Evolutionary conservation across 352 stramenopile species (phyloP).

Genomic region (Pythium chondricola): DNA sequence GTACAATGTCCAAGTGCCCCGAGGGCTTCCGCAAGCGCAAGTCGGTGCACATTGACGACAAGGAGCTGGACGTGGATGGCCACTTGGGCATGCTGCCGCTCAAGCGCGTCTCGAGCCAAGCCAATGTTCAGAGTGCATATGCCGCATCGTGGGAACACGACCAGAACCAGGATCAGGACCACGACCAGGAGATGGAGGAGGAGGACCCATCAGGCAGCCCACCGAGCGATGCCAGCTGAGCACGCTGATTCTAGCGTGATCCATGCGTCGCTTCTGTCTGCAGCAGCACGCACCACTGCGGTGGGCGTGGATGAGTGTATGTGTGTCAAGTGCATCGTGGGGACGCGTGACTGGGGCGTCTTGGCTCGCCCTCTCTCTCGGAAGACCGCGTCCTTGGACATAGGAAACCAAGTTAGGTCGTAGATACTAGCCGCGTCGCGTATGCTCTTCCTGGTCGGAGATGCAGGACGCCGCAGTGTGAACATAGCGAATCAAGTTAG

Average conservation of each 20-base stretch:
- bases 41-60: constrained; percentile 50
- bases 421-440: too few relatives aligned
- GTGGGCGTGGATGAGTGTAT: too few relatives aligned
- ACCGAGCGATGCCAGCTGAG: not conserved
- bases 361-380: too few relatives aligned
- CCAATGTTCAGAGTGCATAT: constrained; percentile 43
- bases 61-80: constrained; percentile 8
- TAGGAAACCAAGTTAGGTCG: too few relatives aligned
- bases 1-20: constrained; percentile 52
- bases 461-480: too few relatives aligned
- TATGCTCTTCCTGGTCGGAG: too few relatives aligned
- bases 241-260: too few relatives aligned
- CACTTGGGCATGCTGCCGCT: constrained; percentile 19
- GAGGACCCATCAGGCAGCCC: constrained; percentile 13
- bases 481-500: too few relatives aligned
- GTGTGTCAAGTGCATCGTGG: too few relatives aligned
- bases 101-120: constrained; percentile 68
- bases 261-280: not conserved
- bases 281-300: too few relatives aligned
- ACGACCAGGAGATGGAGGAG: constrained; percentile 9
- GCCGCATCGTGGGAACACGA: not conserved
- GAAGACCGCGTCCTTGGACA: too few relatives aligned
- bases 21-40: constrained; percentile 77
- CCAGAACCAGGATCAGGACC: constrained; percentile 2
- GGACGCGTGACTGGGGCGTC: too few relatives aligned